Evolutionary conservation across 495 filamentous ascomycete genomes (phyloP), one percentile per base, ranked within the genome.

Genomic region (Bacidia rubella): DNA sequence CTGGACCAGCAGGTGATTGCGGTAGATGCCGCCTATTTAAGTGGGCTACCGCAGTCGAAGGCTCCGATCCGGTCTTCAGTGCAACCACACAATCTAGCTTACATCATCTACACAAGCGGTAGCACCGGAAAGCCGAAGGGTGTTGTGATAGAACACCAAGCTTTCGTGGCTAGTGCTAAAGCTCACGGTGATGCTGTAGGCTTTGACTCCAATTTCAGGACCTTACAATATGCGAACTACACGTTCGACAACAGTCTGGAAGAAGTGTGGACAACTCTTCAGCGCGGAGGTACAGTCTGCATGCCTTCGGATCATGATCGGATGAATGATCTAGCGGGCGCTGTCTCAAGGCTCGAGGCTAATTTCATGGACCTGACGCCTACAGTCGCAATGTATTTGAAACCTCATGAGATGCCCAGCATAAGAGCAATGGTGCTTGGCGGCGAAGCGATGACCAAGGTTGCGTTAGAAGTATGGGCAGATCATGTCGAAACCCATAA

Each of bases 201-300:
- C 7, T 74, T 85, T 46, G 65, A 70, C 42, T 57, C 71, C 0
- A 61, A 64, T 1, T 77, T 75, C 10, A 72, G 84, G 12, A 69
- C 79, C 4, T 67, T 86, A 57, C 82, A 87, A 55, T 77, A 85
- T 51, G 79, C 82, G 1, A 79, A 75, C 48, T 84, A 81, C 60
- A 79, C 77, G 1, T 83, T 83, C 25, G 85, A 89, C 53, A 73
- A 77, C 38, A 78, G 76, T 41, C 66, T 86, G 15, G 59, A 76
- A 1, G 83, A 87, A 51, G 78, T 82, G 5, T 74, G 85, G 49
- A 79, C 80, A 9, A 80, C 79, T 0, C 66, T 88, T 1, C 76
- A 76, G 39, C 63, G 65, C 5, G 81, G 81, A 24, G 80, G 78
- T 4, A 80, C 75, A 51, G 68, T 85, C 11, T 85, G 81, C 61